phyloP scores from a whole-genome alignment of 768 basidiomycete species.

The Lactarius quietus region DNA sequence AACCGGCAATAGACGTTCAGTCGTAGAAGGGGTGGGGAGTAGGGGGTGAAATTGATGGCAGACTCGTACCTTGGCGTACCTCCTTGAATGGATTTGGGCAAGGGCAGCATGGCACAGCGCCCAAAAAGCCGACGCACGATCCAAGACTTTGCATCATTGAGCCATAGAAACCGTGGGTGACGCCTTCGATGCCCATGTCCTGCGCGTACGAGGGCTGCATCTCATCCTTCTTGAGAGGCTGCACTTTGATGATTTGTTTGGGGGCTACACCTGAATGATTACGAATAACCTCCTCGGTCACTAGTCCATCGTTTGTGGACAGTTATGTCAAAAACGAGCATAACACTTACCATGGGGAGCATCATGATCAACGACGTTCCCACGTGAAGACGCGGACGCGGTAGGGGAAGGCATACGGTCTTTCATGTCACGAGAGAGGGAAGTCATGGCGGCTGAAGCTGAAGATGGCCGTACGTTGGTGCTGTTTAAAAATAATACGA shows the following conservation, averaged over 20 bases:
- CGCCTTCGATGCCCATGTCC: constrained; percentile 71
- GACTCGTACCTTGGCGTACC: constrained; percentile 68
- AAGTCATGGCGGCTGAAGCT: constrained; percentile 5
- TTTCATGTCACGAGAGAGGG: constrained; percentile 13
- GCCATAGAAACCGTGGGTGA: constrained; percentile 85
- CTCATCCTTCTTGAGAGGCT: constrained; percentile 78
- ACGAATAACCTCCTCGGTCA: constrained; percentile 52
- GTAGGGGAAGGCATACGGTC: constrained; percentile 17
- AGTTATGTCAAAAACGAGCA: constrained; percentile 4
- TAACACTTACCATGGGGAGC: constrained; percentile 24
- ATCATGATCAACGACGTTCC: constrained; percentile 27
- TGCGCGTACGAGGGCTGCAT: constrained; percentile 97
- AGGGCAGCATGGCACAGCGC: constrained; percentile 82
- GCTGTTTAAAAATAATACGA: not conserved
- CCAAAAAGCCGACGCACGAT: constrained; percentile 56
- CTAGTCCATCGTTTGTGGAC: constrained; percentile 37
- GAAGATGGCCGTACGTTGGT: not conserved
- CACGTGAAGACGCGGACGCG: constrained; percentile 9
- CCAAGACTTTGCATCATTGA: constrained; percentile 75
- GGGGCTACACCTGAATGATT: not conserved
- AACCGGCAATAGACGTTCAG: not conserved
- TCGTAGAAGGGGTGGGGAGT: not conserved
- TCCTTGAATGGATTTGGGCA: constrained; percentile 82
- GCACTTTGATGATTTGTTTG: constrained; percentile 65
- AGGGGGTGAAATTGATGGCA: constrained; percentile 1